Conservation (phyloP, 495 filamentous ascomycete genomes). For the Daldinia decipiens region DNA sequence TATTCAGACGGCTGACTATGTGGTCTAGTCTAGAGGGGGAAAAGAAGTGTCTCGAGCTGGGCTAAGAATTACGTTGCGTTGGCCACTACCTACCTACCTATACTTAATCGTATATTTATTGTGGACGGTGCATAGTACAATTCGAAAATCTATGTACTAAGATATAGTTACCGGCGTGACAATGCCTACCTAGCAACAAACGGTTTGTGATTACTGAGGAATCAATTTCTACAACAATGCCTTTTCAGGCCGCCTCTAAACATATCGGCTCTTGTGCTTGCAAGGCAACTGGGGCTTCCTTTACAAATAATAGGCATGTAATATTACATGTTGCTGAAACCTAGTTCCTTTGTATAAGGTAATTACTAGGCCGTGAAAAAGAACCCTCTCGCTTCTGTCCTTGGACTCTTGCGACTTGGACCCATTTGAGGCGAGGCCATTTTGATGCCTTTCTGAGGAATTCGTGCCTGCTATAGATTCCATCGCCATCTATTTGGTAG, state of each 20-base stretch:
- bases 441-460: neutral
- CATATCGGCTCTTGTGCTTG: neutral
- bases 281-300: neutral
- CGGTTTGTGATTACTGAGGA: neutral
- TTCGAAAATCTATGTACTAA: neutral
- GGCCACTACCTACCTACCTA: neutral
- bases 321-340: neutral
- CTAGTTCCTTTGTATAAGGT: neutral
- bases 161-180: neutral
- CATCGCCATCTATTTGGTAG: no score
- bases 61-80: neutral
- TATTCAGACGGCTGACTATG: neutral
- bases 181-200: neutral
- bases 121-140: no score
- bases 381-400: neutral
- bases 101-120: neutral
- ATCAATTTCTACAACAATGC: neutral
- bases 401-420: neutral
- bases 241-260: neutral
- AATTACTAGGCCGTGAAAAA: neutral
- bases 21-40: neutral
- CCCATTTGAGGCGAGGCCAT: neutral
- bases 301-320: neutral
- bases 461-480: no score
- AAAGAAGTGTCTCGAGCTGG: neutral